Conservation (phyloP, 1,139 yeast species). For the Geotrichum restrictum region DNA sequence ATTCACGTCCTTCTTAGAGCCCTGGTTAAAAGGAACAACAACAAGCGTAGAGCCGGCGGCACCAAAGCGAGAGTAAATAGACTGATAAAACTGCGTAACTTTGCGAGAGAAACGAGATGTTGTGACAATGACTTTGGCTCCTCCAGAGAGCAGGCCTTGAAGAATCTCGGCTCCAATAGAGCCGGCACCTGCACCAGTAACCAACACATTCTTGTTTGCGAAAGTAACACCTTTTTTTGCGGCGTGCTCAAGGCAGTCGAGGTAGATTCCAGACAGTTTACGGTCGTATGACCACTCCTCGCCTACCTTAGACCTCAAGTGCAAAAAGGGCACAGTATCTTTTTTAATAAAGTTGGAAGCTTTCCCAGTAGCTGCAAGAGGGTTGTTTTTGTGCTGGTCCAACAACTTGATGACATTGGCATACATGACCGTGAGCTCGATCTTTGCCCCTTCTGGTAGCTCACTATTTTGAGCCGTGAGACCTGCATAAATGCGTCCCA, state of each 20-base stretch:
- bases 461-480: slow-evolving; percentile 61
- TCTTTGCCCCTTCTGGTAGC: slow-evolving; percentile 56
- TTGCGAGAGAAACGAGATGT: slow-evolving; percentile 92
- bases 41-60: slow-evolving; percentile 85
- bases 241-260: slow-evolving; percentile 87
- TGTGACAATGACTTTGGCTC: slow-evolving; percentile 94
- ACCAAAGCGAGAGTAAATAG: slow-evolving; percentile 87
- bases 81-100: slow-evolving; percentile 93
- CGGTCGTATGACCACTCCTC: slow-evolving; percentile 85
- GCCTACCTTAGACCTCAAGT: slow-evolving; percentile 71
- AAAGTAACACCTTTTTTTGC: slow-evolving; percentile 88
- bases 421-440: slow-evolving; percentile 77
- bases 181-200: slow-evolving; percentile 98
- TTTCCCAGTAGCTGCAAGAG: slow-evolving; percentile 36
- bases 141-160: slow-evolving; percentile 93
- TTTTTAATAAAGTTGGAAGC: slow-evolving; percentile 39
- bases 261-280: slow-evolving; percentile 67
- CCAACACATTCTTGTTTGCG: slow-evolving; percentile 80
- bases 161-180: slow-evolving; percentile 96
- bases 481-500: slow-evolving; percentile 78
- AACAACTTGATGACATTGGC: slow-evolving; percentile 71
- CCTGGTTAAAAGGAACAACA: slow-evolving; percentile 98
- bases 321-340: slow-evolving; percentile 91
- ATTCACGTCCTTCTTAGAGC: slow-evolving; percentile 89
- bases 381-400: slow-evolving; percentile 38